A percentile compares a stretch with the other conserved stretches of the same genome.
phyloP scores from a whole-genome alignment of 192 early-diverging fungal species.

The Backusella circina region DNA sequence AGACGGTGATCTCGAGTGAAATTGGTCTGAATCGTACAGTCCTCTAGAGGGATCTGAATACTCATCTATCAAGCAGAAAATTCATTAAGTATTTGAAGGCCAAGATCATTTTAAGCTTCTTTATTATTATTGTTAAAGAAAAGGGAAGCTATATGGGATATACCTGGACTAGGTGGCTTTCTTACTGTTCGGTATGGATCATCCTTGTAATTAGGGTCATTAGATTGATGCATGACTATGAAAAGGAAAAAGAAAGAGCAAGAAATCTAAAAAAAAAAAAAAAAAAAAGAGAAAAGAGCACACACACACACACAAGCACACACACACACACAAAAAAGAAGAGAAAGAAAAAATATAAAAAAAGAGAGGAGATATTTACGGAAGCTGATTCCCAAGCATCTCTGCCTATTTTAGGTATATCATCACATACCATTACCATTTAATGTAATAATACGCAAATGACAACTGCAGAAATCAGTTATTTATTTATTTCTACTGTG shows the following conservation, averaged over 20 bases:
- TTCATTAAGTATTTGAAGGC: neutral
- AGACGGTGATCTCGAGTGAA: conserved; percentile 21
- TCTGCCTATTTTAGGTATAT: conserved; percentile 1
- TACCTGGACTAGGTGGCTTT: conserved; percentile 24
- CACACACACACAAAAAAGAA: neutral
- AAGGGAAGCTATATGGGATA: conserved; percentile 6
- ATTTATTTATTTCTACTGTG: neutral
- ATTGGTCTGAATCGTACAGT: conserved; percentile 4
- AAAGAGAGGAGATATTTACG: neutral
- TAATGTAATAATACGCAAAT: neutral
- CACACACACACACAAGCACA: neutral
- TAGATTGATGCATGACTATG: neutral
- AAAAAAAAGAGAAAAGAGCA: neutral
- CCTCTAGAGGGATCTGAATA: neutral
- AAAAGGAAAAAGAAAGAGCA: neutral
- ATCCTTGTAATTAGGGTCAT: neutral
- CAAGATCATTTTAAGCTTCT: neutral
- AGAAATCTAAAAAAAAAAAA: neutral
- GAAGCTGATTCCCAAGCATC: neutral
- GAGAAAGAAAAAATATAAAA: neutral
- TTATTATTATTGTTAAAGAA: neutral
- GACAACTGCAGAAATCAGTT: neutral
- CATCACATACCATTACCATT: neutral
- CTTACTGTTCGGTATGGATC: conserved; percentile 20
- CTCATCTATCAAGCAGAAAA: neutral